Conservation (phyloP, 2,329 filamentous ascomycete genomes). For the Diaporthe sp. region DNA sequence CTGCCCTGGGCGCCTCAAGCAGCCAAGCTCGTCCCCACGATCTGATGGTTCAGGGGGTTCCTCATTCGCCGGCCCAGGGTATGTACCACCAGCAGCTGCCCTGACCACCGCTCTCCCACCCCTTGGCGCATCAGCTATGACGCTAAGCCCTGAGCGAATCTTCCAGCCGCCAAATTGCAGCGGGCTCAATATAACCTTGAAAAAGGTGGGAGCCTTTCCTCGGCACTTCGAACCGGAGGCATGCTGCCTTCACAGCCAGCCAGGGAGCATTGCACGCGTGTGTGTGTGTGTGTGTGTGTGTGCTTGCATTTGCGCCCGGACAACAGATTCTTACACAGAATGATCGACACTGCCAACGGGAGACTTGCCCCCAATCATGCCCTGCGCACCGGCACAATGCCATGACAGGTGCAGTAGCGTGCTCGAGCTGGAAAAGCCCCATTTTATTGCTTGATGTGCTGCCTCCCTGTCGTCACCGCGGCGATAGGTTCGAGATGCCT, state of each 20-base stretch:
- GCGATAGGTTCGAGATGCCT: neutral
- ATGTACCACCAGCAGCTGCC: constrained; percentile 1
- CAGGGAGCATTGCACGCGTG: too few species aligned
- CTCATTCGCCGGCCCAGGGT: constrained; percentile 6
- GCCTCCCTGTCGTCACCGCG: neutral
- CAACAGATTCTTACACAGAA: neutral
- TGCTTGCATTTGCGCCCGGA: constrained; percentile 8
- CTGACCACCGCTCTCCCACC: constrained; percentile 11
- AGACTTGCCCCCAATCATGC: constrained; percentile 21
- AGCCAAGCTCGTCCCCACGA: constrained; percentile 25
- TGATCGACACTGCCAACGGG: constrained; percentile 27
- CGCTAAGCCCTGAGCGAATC: constrained; percentile 24
- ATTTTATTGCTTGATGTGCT: too few species aligned
- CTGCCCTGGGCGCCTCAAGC: constrained; percentile 11
- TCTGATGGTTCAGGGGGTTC: constrained; percentile 22
- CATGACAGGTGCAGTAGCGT: constrained; percentile 6
- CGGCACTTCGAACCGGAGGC: constrained; percentile 16
- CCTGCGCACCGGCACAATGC: constrained; percentile 10
- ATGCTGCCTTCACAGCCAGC: neutral
- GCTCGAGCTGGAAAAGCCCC: constrained; percentile 10
- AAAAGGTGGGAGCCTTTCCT: constrained; percentile 22
- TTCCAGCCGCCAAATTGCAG: constrained; percentile 23
- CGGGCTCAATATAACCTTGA: constrained; percentile 16
- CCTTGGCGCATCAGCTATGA: neutral
- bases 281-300: too few species aligned